Conservation (phyloP, 2,329 filamentous ascomycete species). For the Mariannaea elegans region DNA sequence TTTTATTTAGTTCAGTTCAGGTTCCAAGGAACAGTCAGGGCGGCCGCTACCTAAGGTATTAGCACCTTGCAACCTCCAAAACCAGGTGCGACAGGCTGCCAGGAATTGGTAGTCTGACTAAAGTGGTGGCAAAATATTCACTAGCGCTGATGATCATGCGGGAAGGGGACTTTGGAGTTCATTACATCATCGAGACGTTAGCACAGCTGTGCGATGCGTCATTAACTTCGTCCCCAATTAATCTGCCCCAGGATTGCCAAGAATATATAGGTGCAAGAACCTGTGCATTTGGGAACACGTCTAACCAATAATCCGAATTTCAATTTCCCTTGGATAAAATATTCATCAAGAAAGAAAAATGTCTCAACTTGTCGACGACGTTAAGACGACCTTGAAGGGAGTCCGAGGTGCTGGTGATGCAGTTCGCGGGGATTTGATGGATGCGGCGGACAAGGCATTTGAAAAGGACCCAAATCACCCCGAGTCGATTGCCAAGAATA, state of each 20-base stretch:
- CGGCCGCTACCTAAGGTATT: too few species aligned
- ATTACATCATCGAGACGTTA: not conserved
- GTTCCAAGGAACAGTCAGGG: too few species aligned
- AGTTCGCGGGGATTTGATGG: conserved; percentile 28
- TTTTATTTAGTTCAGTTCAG: too few species aligned
- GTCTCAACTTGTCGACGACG: conserved; percentile 22
- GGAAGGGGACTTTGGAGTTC: not conserved
- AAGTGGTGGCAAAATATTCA: not conserved
- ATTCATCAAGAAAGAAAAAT: not conserved
- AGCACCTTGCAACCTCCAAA: too few species aligned
- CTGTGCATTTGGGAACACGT: not conserved
- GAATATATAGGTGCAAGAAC: not conserved
- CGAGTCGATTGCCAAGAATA: not conserved
- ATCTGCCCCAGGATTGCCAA: not conserved
- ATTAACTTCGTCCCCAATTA: not conserved
- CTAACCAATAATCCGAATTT: too few species aligned
- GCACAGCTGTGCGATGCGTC: not conserved
- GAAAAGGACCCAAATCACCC: conserved; percentile 29
- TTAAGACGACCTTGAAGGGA: conserved; percentile 37
- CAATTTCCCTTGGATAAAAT: not conserved
- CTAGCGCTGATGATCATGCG: not conserved
- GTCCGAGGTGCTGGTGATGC: conserved; percentile 35
- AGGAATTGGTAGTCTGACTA: not conserved
- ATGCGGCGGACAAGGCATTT: conserved; percentile 34
- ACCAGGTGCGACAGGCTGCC: too few species aligned